Evolutionary conservation across 1,139 yeast species (phyloP), one percentile per base, ranked within the genome.

Genomic region (Sugiyamaella grinbergsii): DNA sequence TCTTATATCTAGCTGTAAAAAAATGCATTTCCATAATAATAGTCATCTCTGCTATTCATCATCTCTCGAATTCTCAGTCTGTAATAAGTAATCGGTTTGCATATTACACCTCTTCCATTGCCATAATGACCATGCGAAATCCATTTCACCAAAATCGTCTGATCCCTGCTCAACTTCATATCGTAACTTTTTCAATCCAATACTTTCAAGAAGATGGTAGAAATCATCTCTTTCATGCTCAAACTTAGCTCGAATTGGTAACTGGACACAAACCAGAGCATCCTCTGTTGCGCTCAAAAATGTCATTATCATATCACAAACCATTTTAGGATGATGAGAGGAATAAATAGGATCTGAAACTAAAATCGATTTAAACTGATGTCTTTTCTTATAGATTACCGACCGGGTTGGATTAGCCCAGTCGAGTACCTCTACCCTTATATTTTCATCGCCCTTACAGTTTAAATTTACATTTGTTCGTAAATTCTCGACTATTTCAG

Each of bases 331-430:
- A 63, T 93, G 98, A 31, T 80, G 76, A 0, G 83, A 71, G 0
- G 96, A 86, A 66, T 93, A 93, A 1, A 91, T 81, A 0, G 97
- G 96, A 66, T 93, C 98, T 29, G 96, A 85, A 4, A 88, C 70
- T 0, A 93, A 70, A 2, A 91, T 73, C 0, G 89, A 79, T 40
- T 78, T 75, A 64, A 78, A 88, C 58, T 31, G 61, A 46, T 2
- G 62, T 15, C 22, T 60, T 49, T 26, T 18, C 10, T 31, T 18
- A 19, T 26, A 32, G 3, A 43, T 37, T n/a, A 22, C 26, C 10
- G 46, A 34, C 15, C 20, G 39, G 36, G 24, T 41, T 0, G 91
- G 89, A 40, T 80, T 63, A 1, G 79, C 72, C 98, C 98, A 93
- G 65, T 93, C 96, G 37, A 93, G 69, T 6, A 78, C 83, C 24